phyloP scores from a whole-genome alignment of 2,329 filamentous ascomycete genomes.

The Spiromastix sp. region DNA sequence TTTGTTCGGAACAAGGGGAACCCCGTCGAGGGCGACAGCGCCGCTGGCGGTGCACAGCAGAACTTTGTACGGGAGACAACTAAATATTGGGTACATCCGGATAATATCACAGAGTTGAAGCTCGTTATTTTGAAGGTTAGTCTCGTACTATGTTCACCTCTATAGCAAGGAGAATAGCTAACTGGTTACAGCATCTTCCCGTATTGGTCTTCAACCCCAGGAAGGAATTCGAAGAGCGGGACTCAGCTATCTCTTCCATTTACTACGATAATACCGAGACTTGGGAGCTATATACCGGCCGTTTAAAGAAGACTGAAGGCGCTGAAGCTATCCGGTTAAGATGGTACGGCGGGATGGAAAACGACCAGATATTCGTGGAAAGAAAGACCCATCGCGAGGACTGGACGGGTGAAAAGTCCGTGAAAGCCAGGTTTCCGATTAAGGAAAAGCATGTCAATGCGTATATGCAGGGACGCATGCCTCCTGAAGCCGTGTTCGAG shows the following conservation, averaged over 20 bases:
- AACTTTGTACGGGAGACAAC: conserved; percentile 96
- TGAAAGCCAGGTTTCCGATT: conserved; percentile 88
- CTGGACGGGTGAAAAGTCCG: conserved; percentile 98
- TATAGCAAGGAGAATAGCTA: too few relatives aligned
- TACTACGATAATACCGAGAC: conserved; percentile 94
- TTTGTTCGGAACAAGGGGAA: conserved; percentile 86
- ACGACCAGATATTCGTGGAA: conserved; percentile 91
- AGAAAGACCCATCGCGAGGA: conserved; percentile 97
- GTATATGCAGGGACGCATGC: conserved; percentile 73
- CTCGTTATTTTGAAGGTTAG: conserved; percentile 80
- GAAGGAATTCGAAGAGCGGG: conserved; percentile 86
- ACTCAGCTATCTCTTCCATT: conserved; percentile 93
- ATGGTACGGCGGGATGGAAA: conserved; percentile 97
- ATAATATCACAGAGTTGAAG: conserved; percentile 97
- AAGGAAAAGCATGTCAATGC: conserved; percentile 98
- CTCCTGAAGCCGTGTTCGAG: conserved; percentile 83
- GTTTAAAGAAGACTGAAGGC: conserved; percentile 94
- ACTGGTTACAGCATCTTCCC: too few relatives aligned
- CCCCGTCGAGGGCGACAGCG: conserved; percentile 81
- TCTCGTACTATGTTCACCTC: conserved; percentile 1
- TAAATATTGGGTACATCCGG: conserved; percentile 98
- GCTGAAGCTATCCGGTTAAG: conserved; percentile 91
- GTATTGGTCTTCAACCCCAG: conserved; percentile 95
- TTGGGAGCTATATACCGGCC: conserved; percentile 89
- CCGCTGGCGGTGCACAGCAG: conserved; percentile 83